A percentile compares a stretch with the other conserved stretches of the same genome.
phyloP scores from a whole-genome alignment of 352 stramenopile genomes.

The Pythium plurisporium region DNA sequence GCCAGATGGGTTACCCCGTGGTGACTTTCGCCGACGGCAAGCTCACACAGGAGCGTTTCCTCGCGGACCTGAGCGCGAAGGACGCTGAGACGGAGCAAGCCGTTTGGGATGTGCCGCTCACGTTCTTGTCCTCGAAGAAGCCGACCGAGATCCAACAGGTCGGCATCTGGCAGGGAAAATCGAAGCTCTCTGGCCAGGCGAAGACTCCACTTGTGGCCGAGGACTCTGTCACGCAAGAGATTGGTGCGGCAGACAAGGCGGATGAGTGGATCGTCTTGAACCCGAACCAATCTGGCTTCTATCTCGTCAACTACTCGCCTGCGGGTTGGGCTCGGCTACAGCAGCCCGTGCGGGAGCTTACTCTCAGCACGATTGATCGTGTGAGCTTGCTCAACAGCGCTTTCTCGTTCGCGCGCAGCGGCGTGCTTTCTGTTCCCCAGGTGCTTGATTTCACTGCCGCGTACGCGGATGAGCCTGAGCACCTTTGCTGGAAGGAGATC shows the following conservation, averaged over 20 bases:
- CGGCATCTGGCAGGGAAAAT: conserved; percentile 76
- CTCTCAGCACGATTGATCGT: conserved; percentile 82
- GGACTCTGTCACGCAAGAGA: conserved; percentile 28
- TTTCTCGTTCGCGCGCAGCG: conserved; percentile 87
- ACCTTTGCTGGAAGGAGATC: conserved; percentile 68
- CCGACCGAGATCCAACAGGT: conserved; percentile 40
- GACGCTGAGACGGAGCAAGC: conserved; percentile 70
- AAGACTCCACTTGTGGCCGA: conserved; percentile 26
- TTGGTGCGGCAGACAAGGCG: conserved; percentile 97
- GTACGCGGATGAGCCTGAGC: conserved; percentile 54
- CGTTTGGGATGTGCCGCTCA: conserved; percentile 88
- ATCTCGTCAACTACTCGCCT: conserved; percentile 91
- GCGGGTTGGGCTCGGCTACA: conserved; percentile 84
- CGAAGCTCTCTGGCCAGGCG: too few relatives aligned
- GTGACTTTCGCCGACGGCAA: conserved; percentile 78
- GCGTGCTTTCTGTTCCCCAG: conserved; percentile 38
- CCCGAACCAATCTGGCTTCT: conserved; percentile 91
- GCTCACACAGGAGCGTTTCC: conserved; percentile 92
- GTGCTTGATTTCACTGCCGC: conserved; percentile 59
- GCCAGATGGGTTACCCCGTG: conserved; percentile 93
- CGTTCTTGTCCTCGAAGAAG: conserved; percentile 49
- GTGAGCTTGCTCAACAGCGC: conserved; percentile 90
- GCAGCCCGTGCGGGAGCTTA: conserved; percentile 38
- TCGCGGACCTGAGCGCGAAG: too few relatives aligned
- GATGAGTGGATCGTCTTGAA: too few relatives aligned